Conservation (phyloP, 2,329 filamentous ascomycete species). For the Aspergillus spinulosporus region DNA sequence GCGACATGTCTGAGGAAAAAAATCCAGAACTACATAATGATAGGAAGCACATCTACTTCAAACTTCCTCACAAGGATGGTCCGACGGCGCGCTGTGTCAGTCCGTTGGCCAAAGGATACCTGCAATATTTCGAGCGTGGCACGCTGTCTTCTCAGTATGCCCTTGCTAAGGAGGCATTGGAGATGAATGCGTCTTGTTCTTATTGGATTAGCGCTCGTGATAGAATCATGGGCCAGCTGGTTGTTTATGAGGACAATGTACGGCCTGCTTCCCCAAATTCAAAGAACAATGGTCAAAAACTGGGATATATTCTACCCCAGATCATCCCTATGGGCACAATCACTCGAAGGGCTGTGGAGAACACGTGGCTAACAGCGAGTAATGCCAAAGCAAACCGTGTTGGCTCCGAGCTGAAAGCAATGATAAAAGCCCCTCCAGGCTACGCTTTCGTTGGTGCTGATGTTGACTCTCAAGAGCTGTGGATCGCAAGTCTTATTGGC, state of each 20-base stretch:
- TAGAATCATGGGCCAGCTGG: conserved; percentile 91
- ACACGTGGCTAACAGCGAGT: conserved; percentile 96
- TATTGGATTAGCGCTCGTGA: conserved; percentile 98
- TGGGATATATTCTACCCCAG: conserved; percentile 92
- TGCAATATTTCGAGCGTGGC: conserved; percentile 87
- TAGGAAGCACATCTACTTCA: conserved; percentile 70
- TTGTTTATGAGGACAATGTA: conserved; percentile 75
- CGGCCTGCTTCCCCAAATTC: conserved; percentile 18
- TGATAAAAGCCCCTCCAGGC: conserved; percentile 87
- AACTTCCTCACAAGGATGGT: conserved; percentile 94
- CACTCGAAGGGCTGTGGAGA: conserved; percentile 89
- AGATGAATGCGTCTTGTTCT: conserved; percentile 98
- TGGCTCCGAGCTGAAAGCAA: conserved; percentile 93
- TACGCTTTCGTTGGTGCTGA: conserved; percentile 96
- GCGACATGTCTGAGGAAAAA: conserved; percentile 75
- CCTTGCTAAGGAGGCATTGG: conserved; percentile 89
- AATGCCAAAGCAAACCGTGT: conserved; percentile 97
- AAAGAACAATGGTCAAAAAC: conserved; percentile 35
- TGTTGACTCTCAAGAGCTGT: conserved; percentile 94
- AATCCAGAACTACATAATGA: conserved; percentile 68
- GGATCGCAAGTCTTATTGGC: conserved; percentile 94
- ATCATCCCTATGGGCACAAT: conserved; percentile 98
- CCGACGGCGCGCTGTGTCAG: conserved; percentile 79
- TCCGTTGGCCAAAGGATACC: conserved; percentile 87
- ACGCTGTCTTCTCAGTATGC: conserved; percentile 81